A percentile compares a stretch with the other conserved stretches of the same genome.
phyloP scores from a whole-genome alignment of 331 rosid genomes.

The Acacia pycnantha region DNA sequence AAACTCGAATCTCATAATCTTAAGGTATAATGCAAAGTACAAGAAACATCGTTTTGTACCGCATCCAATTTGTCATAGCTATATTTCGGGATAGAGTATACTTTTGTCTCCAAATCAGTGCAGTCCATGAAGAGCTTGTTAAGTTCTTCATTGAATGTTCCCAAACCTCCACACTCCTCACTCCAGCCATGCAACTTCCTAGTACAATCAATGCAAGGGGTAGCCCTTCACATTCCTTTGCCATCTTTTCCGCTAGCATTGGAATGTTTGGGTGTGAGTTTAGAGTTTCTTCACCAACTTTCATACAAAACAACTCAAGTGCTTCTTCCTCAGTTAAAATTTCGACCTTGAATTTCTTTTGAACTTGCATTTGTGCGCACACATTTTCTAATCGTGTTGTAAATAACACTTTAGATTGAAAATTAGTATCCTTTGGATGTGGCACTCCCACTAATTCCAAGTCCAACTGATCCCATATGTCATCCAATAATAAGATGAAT shows the following conservation, averaged over 20 bases:
- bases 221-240: conserved; percentile 18
- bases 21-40: too few relatives aligned
- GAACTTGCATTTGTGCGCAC: not conserved
- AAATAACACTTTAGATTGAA: not conserved
- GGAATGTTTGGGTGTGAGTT: conserved; percentile 1
- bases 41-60: too few relatives aligned
- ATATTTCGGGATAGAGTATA: not conserved
- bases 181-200: conserved; percentile 2
- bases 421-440: not conserved
- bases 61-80: not conserved
- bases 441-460: conserved; percentile 5
- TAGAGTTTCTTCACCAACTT: conserved; percentile 11
- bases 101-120: not conserved
- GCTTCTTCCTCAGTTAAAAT: not conserved
- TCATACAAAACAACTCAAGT: conserved; percentile 2
- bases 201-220: conserved; percentile 17
- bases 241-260: not conserved
- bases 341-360: not conserved
- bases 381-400: not conserved
- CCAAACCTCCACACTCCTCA: not conserved
- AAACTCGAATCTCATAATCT: not conserved
- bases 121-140: not conserved
- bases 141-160: not conserved
- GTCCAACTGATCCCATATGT: not conserved
- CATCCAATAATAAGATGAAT: not conserved